phyloP scores from a whole-genome alignment of 2,329 filamentous ascomycete species.

The Alternaria sp. region DNA sequence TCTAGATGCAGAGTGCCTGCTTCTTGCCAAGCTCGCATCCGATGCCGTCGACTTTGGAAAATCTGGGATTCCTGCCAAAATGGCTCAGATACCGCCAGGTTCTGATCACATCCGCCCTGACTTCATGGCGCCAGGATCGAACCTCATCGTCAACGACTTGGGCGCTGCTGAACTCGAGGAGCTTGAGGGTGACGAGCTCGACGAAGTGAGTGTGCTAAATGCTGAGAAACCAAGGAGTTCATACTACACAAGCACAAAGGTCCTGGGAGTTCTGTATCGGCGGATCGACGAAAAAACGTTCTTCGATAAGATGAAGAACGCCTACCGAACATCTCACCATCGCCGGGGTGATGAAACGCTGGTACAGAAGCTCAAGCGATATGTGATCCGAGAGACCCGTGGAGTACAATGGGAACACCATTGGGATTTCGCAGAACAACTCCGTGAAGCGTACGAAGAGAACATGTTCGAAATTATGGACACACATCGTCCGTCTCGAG shows the following conservation, averaged over 20 bases:
- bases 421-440: slow-evolving; percentile 49
- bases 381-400: slow-evolving; percentile 50
- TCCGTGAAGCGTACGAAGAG: slow-evolving; percentile 59
- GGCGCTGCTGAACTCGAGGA: slow-evolving; percentile 33
- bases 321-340: slow-evolving; percentile 15
- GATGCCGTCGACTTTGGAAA: slow-evolving; percentile 43
- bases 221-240: slow-evolving; percentile 50
- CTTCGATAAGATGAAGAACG: slow-evolving; percentile 44
- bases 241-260: slow-evolving; percentile 72
- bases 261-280: slow-evolving; percentile 74
- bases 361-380: slow-evolving; percentile 48
- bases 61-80: slow-evolving; percentile 26
- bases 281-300: slow-evolving; percentile 75
- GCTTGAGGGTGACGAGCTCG: slow-evolving; percentile 38
- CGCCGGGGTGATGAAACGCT: slow-evolving; percentile 16
- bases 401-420: slow-evolving; percentile 51
- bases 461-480: slow-evolving; percentile 58
- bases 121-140: slow-evolving; percentile 60
- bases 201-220: slow-evolving; percentile 52
- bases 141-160: slow-evolving; percentile 42
- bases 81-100: slow-evolving; percentile 22
- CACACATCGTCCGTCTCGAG: slow-evolving; percentile 36
- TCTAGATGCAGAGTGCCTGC: slow-evolving; percentile 39
- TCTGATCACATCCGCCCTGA: slow-evolving; percentile 52
- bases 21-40: slow-evolving; percentile 49